Conservation (phyloP, 2,329 filamentous ascomycete species). For the Gliomastix tumulicola region DNA sequence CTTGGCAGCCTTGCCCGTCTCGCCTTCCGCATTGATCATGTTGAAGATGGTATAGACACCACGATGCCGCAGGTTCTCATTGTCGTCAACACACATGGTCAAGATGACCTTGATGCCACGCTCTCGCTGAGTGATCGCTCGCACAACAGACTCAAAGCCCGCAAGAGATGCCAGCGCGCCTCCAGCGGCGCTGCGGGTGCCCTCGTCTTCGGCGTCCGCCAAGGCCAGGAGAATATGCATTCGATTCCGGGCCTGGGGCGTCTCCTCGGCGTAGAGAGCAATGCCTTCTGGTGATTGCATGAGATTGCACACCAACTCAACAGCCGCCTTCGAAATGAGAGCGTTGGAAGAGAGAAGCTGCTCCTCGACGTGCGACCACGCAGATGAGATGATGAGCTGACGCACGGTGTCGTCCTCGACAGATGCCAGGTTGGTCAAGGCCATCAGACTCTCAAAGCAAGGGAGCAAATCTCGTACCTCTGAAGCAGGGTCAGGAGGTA, state of each 20-base stretch:
- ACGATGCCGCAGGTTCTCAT: slow-evolving; percentile 61
- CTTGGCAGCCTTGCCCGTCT: slow-evolving; percentile 53
- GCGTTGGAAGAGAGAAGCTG: slow-evolving; percentile 70
- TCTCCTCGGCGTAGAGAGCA: slow-evolving; percentile 61
- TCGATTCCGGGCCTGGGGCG: slow-evolving; percentile 61
- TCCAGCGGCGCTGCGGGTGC: slow-evolving; percentile 76
- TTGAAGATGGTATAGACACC: slow-evolving; percentile 73
- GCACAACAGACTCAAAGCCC: slow-evolving; percentile 67
- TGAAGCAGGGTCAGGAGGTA: slow-evolving; percentile 55
- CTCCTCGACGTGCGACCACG: slow-evolving; percentile 76
- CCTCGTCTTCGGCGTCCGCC: slow-evolving; percentile 75
- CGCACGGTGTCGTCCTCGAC: slow-evolving; percentile 61
- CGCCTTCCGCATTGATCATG: slow-evolving; percentile 59
- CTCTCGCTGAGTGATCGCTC: slow-evolving; percentile 62
- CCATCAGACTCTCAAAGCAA: slow-evolving; percentile 83
- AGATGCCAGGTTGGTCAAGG: slow-evolving; percentile 88
- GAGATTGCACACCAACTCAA: slow-evolving; percentile 88
- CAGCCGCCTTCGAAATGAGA: slow-evolving; percentile 73
- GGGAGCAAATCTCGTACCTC: slow-evolving; percentile 74
- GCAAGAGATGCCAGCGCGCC: slow-evolving; percentile 84
- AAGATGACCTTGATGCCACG: slow-evolving; percentile 73
- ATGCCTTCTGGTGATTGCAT: slow-evolving; percentile 63
- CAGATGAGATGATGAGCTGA: slow-evolving; percentile 62
- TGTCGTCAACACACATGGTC: slow-evolving; percentile 68
- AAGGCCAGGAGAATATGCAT: slow-evolving; percentile 82